phyloP scores from a whole-genome alignment of 2,329 filamentous ascomycete species.

The Cercospora nicotianae region DNA sequence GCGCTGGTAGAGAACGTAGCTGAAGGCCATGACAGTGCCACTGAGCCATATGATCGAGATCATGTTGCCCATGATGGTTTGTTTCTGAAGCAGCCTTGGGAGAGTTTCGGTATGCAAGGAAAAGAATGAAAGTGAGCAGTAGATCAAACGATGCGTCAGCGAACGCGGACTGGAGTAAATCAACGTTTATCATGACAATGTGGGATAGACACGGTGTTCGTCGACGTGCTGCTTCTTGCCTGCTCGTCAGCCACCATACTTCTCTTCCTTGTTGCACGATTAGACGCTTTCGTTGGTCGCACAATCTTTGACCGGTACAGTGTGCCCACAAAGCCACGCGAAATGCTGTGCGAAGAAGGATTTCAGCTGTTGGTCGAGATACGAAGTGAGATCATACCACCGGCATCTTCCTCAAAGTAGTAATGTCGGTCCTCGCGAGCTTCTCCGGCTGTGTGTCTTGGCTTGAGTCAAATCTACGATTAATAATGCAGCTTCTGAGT shows the following conservation, averaged over 20 bases:
- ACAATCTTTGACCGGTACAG: not conserved
- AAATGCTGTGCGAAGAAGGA: not conserved
- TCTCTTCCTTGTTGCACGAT: not conserved
- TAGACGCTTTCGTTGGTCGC: not conserved
- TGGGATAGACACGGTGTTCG: not conserved
- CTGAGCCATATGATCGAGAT: not conserved
- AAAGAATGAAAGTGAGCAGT: not conserved
- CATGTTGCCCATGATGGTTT: not conserved
- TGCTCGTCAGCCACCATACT: not conserved
- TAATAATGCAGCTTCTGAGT: not conserved
- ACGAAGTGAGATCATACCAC: not conserved
- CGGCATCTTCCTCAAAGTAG: not conserved
- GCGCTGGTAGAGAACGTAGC: not conserved
- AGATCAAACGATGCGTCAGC: not conserved
- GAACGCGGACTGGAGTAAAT: not conserved
- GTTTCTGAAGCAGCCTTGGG: not conserved
- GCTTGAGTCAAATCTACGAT: not conserved
- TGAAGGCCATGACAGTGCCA: not conserved
- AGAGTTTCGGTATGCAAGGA: not conserved
- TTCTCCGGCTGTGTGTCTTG: not conserved
- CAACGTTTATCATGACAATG: not conserved
- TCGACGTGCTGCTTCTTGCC: not conserved
- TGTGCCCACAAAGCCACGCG: not conserved
- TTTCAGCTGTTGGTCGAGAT: not conserved
- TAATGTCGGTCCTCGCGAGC: not conserved